Conservation (phyloP, 2,329 filamentous ascomycete genomes). For the Aspergillus ibericus region DNA sequence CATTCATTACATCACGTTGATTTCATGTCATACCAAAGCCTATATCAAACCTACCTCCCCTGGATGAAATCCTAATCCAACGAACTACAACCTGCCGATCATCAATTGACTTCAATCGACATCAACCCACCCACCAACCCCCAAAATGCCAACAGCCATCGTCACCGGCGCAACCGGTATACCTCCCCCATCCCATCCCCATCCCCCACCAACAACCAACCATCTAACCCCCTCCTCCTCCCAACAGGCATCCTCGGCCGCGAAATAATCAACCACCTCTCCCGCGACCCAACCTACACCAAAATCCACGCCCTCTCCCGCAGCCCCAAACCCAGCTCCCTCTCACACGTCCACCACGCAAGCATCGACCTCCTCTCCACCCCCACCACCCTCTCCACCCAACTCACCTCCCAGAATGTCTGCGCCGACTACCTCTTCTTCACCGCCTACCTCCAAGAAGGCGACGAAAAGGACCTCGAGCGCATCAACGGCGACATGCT, state of each 20-base stretch:
- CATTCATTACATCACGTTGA: neutral
- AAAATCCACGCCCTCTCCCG: constrained; percentile 45
- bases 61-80: too few species aligned
- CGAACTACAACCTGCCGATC: too few species aligned
- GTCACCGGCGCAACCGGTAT: constrained; percentile 33
- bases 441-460: constrained; percentile 44
- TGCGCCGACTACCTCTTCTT: constrained; percentile 46
- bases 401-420: constrained; percentile 31
- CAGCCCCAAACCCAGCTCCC: constrained; percentile 38
- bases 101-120: neutral
- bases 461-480: constrained; percentile 37
- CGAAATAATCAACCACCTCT: constrained; percentile 42
- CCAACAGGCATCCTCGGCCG: constrained; percentile 42
- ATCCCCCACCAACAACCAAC: neutral
- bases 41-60: neutral
- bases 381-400: constrained; percentile 38
- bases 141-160: constrained; percentile 30
- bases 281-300: constrained; percentile 36
- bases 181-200: neutral
- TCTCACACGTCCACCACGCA: constrained; percentile 40
- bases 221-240: too few species aligned
- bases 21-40: neutral
- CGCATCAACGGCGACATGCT: constrained; percentile 48
- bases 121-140: neutral
- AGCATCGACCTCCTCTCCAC: constrained; percentile 39